Base-by-base conservation (phyloP, 805 yeast species). In the Saccharomyces eubayanus region DNA sequence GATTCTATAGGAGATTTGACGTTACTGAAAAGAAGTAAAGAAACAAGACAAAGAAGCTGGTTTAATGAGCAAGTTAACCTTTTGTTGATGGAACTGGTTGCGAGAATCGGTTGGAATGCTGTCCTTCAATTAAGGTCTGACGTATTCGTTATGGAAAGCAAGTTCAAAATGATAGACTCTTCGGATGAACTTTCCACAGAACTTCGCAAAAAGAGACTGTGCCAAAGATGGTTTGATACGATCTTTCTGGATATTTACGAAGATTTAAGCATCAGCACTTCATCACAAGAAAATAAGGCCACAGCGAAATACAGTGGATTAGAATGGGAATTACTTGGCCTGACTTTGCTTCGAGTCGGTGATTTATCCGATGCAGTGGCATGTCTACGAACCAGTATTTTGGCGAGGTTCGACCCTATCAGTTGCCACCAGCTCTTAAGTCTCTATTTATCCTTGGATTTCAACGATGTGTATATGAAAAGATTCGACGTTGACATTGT, bases 141-240 rank as follows among this genome's bases (percentile, higher is more conserved):
- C 20, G 83, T 87, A 0, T 92, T 92, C 70, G 82, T 89, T 10
- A 92, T 92, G 90, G 88, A 83, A 61, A 81, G 79, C 45, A 89
- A 85, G 62, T 80, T 81, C 59, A 36, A 36, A 36, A 36, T 36
- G 43, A 36, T 36, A 36, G 43, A 36, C 12, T 28, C 53, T 11
- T 56, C 53, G 20, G 61, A 55, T 6, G 55, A 36, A 31, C 49
- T 63, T 5, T 64, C 63, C 24, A 50, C 57, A 12, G 57, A 59
- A 5, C 48, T 67, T 10, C 58, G 62, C 48, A 48, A 55, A 29
- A 69, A 68, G 48, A 56, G 71, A 16, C 55, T 67, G 9, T 66
- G 71, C 51, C 71, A 69, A 49, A 56, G 66, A 47, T 69, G 72
- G 72, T 55, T 69, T 20, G 71, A 69, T 51, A 60, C 65, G 28